Evolutionary conservation across 768 basidiomycete genomes (phyloP).

Genomic region (Mycena belliarum): DNA sequence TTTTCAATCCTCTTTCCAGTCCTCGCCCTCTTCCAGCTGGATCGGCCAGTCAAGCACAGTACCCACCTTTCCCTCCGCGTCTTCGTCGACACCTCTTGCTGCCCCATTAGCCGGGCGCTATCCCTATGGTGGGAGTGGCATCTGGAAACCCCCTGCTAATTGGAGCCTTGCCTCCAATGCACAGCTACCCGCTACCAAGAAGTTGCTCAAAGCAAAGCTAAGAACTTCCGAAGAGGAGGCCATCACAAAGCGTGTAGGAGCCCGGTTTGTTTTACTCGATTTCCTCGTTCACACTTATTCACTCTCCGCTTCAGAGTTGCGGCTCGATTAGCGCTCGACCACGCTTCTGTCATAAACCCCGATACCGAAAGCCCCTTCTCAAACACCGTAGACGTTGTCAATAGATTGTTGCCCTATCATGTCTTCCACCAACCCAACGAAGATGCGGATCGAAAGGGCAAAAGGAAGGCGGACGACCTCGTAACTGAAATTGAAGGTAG

Average conservation of each 20-base stretch:
- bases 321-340: slow-evolving; percentile 61
- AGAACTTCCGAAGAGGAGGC: slow-evolving; percentile 54
- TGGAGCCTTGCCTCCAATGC: slow-evolving; percentile 7
- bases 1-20: slow-evolving; percentile 33
- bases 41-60: background rate
- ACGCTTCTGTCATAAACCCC: slow-evolving; percentile 58
- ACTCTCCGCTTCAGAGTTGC: slow-evolving; percentile 43
- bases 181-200: slow-evolving; percentile 23
- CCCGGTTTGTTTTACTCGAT: slow-evolving; percentile 40
- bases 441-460: slow-evolving; percentile 52
- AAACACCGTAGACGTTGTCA: slow-evolving; percentile 61
- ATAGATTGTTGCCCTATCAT: slow-evolving; percentile 79
- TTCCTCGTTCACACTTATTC: background rate
- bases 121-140: slow-evolving; percentile 7
- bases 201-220: slow-evolving; percentile 32
- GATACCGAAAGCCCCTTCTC: slow-evolving; percentile 71
- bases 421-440: slow-evolving; percentile 74
- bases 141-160: slow-evolving; percentile 11
- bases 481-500: slow-evolving; percentile 55
- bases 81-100: slow-evolving; percentile 5
- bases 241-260: slow-evolving; percentile 45
- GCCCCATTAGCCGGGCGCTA: background rate
- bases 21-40: slow-evolving; percentile 26
- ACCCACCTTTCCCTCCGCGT: slow-evolving; percentile 1
- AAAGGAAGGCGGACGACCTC: slow-evolving; percentile 59